Percentiles rank a stretch among this genome's conserved stretches.
Evolutionary conservation across 345 rosid species (phyloP).

Genomic region (Turritis glabra): DNA sequence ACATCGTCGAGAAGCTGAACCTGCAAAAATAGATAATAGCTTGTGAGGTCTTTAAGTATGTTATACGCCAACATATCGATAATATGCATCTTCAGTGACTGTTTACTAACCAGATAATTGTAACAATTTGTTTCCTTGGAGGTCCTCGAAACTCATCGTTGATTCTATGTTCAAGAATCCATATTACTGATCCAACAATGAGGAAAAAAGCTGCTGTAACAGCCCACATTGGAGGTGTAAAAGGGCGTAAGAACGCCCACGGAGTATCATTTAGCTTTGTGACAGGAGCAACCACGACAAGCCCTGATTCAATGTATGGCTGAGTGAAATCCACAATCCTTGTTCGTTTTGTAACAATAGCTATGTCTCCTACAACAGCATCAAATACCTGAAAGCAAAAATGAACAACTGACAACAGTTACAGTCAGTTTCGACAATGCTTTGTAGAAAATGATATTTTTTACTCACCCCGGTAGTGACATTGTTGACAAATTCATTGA

Average conservation of each 20-base stretch:
- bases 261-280: slow-evolving; percentile 60
- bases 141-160: slow-evolving; percentile 91
- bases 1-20: slow-evolving; percentile 93
- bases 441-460: not conserved
- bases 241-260: slow-evolving; percentile 83
- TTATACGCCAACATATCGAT: not conserved
- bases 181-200: slow-evolving; percentile 71
- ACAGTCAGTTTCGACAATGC: slow-evolving; percentile 7
- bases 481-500: slow-evolving; percentile 58
- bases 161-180: slow-evolving; percentile 90
- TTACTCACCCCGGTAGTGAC: slow-evolving; percentile 66
- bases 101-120: slow-evolving; percentile 67
- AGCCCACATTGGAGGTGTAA: slow-evolving; percentile 82
- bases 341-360: slow-evolving; percentile 72
- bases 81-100: not conserved
- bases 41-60: slow-evolving; percentile 3
- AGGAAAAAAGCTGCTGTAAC: slow-evolving; percentile 74
- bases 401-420: not conserved
- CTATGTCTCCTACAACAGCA: slow-evolving; percentile 81
- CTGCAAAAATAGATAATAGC: slow-evolving; percentile 43
- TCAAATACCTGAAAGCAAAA: slow-evolving; percentile 64
- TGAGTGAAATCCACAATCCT: slow-evolving; percentile 80
- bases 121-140: slow-evolving; percentile 69
- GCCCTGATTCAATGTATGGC: slow-evolving; percentile 85
- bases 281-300: slow-evolving; percentile 88